These are phyloP conservation scores for Citrus sp. DNA, from an alignment of 345 rosid species.

Conservation along the genomic window DNA sequence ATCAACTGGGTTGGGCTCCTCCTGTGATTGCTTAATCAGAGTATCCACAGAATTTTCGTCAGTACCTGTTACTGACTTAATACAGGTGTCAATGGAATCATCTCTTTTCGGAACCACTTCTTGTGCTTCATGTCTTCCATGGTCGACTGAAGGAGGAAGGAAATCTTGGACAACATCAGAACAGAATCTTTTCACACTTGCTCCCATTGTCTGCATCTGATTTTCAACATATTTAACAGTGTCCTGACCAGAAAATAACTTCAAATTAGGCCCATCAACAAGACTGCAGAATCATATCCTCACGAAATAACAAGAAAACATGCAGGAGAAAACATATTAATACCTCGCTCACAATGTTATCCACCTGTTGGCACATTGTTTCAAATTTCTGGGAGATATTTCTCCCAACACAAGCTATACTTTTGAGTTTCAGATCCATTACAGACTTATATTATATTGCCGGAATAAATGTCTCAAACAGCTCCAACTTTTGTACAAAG, in stretches of 20 bases:
- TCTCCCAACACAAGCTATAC: constrained; percentile 58
- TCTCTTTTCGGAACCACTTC: constrained; percentile 18
- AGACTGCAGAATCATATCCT: neutral
- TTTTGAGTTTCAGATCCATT: constrained; percentile 55
- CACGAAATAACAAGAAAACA: constrained; percentile 1
- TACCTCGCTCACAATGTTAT: constrained; percentile 57
- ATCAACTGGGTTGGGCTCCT: constrained; percentile 11
- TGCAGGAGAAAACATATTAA: neutral
- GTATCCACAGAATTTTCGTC: constrained; percentile 13
- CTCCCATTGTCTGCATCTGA: constrained; percentile 37
- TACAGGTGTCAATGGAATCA: constrained; percentile 5
- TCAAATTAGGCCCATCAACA: neutral
- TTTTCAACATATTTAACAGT: constrained; percentile 42
- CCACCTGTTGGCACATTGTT: constrained; percentile 59
- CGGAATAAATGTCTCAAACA: neutral
- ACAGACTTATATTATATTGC: neutral
- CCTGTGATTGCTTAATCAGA: constrained; percentile 11
- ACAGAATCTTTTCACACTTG: constrained; percentile 36
- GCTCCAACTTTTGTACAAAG: neutral
- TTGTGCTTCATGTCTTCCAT: constrained; percentile 30
- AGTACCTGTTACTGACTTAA: constrained; percentile 18
- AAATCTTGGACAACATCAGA: constrained; percentile 39
- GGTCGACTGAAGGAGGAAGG: constrained; percentile 21
- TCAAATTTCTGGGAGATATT: constrained; percentile 67
- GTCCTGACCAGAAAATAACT: constrained; percentile 32